Evolutionary conservation across 2,329 filamentous ascomycete genomes (phyloP).

Genomic region (Fusarium zealandicum): DNA sequence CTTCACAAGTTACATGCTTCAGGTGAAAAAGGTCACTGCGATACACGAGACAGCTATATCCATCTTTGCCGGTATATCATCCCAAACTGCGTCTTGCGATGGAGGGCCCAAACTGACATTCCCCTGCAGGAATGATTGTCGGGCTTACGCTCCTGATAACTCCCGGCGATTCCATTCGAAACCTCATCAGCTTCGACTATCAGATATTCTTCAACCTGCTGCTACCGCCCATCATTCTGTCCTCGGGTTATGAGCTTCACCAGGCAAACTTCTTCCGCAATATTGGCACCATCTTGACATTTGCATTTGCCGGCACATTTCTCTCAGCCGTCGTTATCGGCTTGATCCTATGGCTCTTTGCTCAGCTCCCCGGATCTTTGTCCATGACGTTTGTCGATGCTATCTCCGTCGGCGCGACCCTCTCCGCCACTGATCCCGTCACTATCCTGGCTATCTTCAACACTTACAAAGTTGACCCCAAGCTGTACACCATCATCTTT

Average conservation of each 20-base stretch:
- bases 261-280: constrained; percentile 99
- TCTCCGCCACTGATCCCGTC: constrained; percentile 96
- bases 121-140: constrained; percentile 82
- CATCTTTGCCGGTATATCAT: constrained; percentile 82
- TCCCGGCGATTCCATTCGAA: constrained; percentile 82
- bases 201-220: constrained; percentile 99
- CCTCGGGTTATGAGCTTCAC: constrained; percentile 95
- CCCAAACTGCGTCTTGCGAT: constrained; percentile 16
- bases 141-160: constrained; percentile 86
- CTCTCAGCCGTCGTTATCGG: constrained; percentile 96
- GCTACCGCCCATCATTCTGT: constrained; percentile 96
- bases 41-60: constrained; percentile 98
- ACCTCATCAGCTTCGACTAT: constrained; percentile 95
- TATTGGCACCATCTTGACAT: constrained; percentile 95
- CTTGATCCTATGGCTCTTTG: constrained; percentile 87
- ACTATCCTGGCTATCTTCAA: constrained; percentile 99
- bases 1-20: constrained; percentile 95
- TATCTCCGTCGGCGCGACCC: constrained; percentile 92
- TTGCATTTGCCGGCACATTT: constrained; percentile 96
- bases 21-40: constrained; percentile 95
- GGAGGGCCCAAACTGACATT: constrained; percentile 26
- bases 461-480: constrained; percentile 98
- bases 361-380: constrained; percentile 81
- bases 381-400: constrained; percentile 93
- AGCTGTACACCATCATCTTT: constrained; percentile 98